Evolutionary conservation across 2,329 filamentous ascomycete species (phyloP).

Genomic region (Dactylellina sp.): DNA sequence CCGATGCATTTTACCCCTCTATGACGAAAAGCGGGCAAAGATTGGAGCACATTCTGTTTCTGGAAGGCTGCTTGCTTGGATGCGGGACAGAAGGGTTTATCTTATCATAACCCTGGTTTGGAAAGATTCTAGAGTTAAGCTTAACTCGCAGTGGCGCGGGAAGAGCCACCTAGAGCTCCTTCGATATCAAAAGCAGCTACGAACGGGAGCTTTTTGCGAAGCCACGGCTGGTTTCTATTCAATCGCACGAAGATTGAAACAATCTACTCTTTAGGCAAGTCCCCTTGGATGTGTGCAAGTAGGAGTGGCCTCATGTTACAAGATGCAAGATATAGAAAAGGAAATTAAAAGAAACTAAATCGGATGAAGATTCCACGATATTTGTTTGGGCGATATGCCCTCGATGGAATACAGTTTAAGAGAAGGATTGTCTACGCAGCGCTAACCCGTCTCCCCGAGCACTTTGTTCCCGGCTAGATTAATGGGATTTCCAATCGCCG

Average conservation of each 20-base stretch:
- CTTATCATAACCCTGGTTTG: slow-evolving; percentile 30
- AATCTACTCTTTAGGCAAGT: not conserved
- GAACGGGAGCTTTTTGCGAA: slow-evolving; percentile 30
- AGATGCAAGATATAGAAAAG: not conserved
- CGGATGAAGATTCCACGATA: not conserved
- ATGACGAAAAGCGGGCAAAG: slow-evolving; percentile 25
- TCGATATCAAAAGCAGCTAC: slow-evolving; percentile 26
- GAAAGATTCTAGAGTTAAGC: slow-evolving; percentile 32
- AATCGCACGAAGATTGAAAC: slow-evolving; percentile 14
- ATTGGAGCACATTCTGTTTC: slow-evolving; percentile 18
- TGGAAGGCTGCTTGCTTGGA: slow-evolving; percentile 48
- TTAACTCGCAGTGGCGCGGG: slow-evolving; percentile 22
- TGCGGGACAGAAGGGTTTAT: slow-evolving; percentile 35
- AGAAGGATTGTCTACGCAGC: not conserved
- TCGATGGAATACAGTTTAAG: slow-evolving; percentile 28
- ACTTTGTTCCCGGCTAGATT: slow-evolving; percentile 24
- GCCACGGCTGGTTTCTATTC: slow-evolving; percentile 13
- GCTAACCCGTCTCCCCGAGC: slow-evolving; percentile 41
- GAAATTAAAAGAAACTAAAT: not conserved
- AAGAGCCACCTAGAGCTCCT: slow-evolving; percentile 27
- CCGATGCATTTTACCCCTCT: slow-evolving; percentile 32
- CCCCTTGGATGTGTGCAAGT: too few species aligned
- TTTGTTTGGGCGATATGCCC: not conserved
- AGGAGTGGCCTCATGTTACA: slow-evolving; percentile 18
- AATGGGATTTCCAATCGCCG: not conserved